These are phyloP conservation scores for Ophiostoma ips DNA, from an alignment of 2,329 filamentous ascomycete species.

Conservation along the genomic window DNA sequence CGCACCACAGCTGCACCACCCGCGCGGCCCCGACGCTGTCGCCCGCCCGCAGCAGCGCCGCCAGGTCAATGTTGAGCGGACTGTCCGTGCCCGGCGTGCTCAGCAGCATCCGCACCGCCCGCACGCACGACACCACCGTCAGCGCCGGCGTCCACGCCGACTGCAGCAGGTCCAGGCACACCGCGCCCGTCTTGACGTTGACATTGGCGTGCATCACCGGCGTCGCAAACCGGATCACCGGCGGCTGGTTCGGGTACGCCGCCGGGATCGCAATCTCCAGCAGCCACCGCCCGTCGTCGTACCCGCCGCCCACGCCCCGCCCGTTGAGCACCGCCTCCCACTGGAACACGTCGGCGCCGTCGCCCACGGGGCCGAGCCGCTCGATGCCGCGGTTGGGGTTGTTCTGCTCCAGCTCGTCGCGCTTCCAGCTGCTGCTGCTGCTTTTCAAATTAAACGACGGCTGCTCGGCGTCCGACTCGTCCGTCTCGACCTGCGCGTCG, in stretches of 20 bases:
- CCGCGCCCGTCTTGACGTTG: conserved; percentile 60
- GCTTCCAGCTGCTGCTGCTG: not conserved
- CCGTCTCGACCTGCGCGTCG: not conserved
- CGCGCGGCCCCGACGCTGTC: conserved; percentile 54
- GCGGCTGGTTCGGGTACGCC: conserved; percentile 67
- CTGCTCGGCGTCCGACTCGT: not conserved
- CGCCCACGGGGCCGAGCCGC: conserved; percentile 37
- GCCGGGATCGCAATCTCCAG: conserved; percentile 62
- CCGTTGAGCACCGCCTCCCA: conserved; percentile 50
- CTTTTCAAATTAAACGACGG: too few relatives aligned
- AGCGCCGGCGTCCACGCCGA: conserved; percentile 77
- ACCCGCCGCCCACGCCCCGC: conserved; percentile 38
- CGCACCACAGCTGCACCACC: conserved; percentile 59
- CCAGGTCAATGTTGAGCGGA: conserved; percentile 68
- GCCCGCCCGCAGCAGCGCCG: conserved; percentile 52
- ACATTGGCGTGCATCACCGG: conserved; percentile 76
- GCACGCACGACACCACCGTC: conserved; percentile 60
- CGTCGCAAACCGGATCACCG: conserved; percentile 68
- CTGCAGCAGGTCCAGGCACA: conserved; percentile 79
- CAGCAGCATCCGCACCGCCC: conserved; percentile 57
- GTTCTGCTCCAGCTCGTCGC: conserved; percentile 4
- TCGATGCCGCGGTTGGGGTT: conserved; percentile 32
- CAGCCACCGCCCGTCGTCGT: conserved; percentile 65
- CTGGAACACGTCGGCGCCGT: conserved; percentile 38
- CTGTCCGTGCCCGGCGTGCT: conserved; percentile 56